A percentile compares a stretch with the other conserved stretches of the same genome.
phyloP scores from a whole-genome alignment of 2,329 filamentous ascomycete genomes.

The Fusarium sp. region DNA sequence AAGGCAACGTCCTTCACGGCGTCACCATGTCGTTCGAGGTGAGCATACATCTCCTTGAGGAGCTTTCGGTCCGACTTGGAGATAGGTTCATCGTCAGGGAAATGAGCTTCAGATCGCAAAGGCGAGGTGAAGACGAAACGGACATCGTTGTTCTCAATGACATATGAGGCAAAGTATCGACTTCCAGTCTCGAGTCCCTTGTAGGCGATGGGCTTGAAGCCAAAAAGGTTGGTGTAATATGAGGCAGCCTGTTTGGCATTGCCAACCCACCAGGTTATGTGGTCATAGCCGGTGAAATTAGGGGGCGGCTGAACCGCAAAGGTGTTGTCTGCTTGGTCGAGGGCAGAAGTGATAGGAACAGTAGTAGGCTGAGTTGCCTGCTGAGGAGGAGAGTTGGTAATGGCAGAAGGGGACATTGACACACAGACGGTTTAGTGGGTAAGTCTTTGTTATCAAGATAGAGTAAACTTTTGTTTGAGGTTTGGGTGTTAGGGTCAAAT shows the following conservation, averaged over 20 bases:
- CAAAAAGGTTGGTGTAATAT: conserved; percentile 89
- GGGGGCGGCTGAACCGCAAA: conserved; percentile 65
- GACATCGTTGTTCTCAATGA: conserved; percentile 80
- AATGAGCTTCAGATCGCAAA: conserved; percentile 70
- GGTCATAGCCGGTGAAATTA: conserved; percentile 87
- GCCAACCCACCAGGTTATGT: conserved; percentile 95
- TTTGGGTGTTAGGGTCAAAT: conserved; percentile 22
- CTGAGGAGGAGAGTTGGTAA: conserved; percentile 62
- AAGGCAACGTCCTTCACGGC: conserved; percentile 96
- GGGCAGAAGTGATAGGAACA: conserved; percentile 46
- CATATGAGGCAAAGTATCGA: conserved; percentile 84
- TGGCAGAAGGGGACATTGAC: conserved; percentile 71
- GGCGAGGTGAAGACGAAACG: conserved; percentile 89
- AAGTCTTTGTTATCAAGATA: conserved; percentile 24
- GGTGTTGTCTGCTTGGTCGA: conserved; percentile 57
- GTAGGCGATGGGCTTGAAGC: conserved; percentile 86
- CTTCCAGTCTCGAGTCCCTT: conserved; percentile 89
- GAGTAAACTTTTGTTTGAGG: conserved; percentile 11
- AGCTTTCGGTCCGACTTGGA: conserved; percentile 72
- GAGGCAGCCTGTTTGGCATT: conserved; percentile 95
- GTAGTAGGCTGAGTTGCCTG: conserved; percentile 57
- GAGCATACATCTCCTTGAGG: conserved; percentile 81
- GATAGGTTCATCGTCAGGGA: conserved; percentile 71
- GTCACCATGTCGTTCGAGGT: conserved; percentile 90
- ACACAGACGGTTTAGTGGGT: conserved; percentile 39